Conservation (phyloP, 495 filamentous ascomycete genomes). For the Aspergillus bridgeri region DNA sequence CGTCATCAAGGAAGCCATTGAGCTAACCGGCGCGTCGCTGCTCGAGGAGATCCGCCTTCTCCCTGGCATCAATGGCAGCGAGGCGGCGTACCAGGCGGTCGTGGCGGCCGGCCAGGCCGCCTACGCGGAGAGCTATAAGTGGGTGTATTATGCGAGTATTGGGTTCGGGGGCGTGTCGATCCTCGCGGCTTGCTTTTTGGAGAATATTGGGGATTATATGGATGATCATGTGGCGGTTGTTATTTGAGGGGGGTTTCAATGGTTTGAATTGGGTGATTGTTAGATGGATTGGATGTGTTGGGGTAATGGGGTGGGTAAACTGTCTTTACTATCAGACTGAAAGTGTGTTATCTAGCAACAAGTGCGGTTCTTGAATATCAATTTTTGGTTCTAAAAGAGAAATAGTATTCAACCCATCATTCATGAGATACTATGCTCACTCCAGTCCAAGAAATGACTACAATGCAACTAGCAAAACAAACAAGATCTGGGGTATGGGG, state of each 20-base stretch:
- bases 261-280: not conserved
- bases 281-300: not conserved
- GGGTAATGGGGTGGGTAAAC: not conserved
- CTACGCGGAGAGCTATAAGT: slow-evolving; percentile 61
- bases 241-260: slow-evolving; percentile 31
- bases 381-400: too few species aligned
- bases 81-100: slow-evolving; percentile 52
- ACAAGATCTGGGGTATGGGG: not conserved
- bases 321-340: too few species aligned
- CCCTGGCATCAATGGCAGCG: slow-evolving; percentile 55
- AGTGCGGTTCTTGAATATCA: too few species aligned
- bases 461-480: not conserved
- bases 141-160: slow-evolving; percentile 65
- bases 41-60: slow-evolving; percentile 50
- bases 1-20: slow-evolving; percentile 46
- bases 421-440: not conserved
- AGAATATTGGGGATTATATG: slow-evolving; percentile 63
- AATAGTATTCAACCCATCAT: not conserved
- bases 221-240: slow-evolving; percentile 67
- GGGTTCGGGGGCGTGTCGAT: slow-evolving; percentile 64
- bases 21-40: slow-evolving; percentile 54
- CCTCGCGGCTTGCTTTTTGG: slow-evolving; percentile 59
- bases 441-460: not conserved
- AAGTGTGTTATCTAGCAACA: too few species aligned
- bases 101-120: slow-evolving; percentile 60